Base-by-base conservation (phyloP, 1,284 basidiomycete species). In the Microbotryum lychnidis-dioicae region DNA sequence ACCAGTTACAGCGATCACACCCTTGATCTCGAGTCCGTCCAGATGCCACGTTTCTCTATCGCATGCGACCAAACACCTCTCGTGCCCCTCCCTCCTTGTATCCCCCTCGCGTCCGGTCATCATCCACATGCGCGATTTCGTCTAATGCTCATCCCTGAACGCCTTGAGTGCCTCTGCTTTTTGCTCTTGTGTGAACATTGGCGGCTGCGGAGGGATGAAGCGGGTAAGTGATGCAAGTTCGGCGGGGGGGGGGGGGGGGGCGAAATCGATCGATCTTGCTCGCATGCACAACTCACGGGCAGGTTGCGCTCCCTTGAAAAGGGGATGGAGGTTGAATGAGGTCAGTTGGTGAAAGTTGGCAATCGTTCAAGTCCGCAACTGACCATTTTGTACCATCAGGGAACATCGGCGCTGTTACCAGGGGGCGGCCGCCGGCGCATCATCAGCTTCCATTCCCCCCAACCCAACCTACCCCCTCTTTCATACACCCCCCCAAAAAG, bases 371-470 rank as follows among this genome's bases (percentile, higher is more conserved):
- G 6, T 4, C 1, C 0, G n/a, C 31, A 31, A 64, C 67, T 42
- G 42, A 70, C 70, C 69, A 72, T 60, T 72, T 72, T 23, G 71
- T 72, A 50, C 71, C 71, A 27, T 70, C 71, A 7, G 64, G 65
- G 63, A 71, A 70, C 47, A 68, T 37, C 5, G 70, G 61, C 16
- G 69, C 71, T 72, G 52, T 21, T 29, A 21, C 3, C 23, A 45
- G 23, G 18, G 14, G 4, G 12, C 20, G 0, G 8, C 23, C 45
- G 10, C 21, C 23, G 27, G 10, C 21, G 16, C 21, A 8, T 20
- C 50, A 51, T 20, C 50, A 51, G 50, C 23, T 27, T 16, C 21
- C 18, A 1, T 8, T 51, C 50, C 27, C 16, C 23, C 27, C 50
- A 25, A 50, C 50, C 5, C 27, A 27, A 27, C 5, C 27, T 27